A percentile compares a stretch with the other conserved stretches of the same genome.
Conservation (phyloP, 176 grass and related monocot genomes). For the Lolium perenne region DNA sequence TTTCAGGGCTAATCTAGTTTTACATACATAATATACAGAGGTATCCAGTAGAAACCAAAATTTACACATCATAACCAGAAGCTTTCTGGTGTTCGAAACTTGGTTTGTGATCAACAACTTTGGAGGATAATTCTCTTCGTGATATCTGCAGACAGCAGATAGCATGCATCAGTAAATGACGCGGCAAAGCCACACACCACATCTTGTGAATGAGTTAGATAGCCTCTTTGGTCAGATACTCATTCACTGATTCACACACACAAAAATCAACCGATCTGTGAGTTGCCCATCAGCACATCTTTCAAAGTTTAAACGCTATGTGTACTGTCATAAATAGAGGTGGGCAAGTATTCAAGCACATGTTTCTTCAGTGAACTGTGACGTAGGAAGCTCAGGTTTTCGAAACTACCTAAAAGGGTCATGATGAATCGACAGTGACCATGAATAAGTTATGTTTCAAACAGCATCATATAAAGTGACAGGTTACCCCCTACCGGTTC, state of each 20-base stretch:
- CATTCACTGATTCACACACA: too few relatives aligned
- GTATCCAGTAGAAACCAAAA: background rate
- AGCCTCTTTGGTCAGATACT: too few relatives aligned
- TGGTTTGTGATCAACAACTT: background rate
- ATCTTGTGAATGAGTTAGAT: too few relatives aligned
- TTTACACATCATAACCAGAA: background rate
- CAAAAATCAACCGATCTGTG: background rate
- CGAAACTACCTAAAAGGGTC: background rate
- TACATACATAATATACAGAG: slow-evolving; percentile 20
- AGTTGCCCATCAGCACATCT: background rate
- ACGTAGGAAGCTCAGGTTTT: background rate
- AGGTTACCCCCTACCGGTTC: background rate
- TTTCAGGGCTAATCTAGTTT: slow-evolving; percentile 18
- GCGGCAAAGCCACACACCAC: background rate
- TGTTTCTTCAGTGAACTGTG: background rate
- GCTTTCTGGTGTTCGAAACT: background rate
- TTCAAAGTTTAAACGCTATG: background rate
- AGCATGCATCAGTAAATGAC: background rate
- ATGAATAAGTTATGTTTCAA: background rate
- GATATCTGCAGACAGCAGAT: slow-evolving; percentile 17
- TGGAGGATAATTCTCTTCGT: background rate
- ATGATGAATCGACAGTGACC: background rate
- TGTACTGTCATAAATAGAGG: background rate
- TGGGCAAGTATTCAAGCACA: background rate
- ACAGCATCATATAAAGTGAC: background rate